Evolutionary conservation across 805 yeast species (phyloP).

Genomic region (Yamadazyma endophytica): DNA sequence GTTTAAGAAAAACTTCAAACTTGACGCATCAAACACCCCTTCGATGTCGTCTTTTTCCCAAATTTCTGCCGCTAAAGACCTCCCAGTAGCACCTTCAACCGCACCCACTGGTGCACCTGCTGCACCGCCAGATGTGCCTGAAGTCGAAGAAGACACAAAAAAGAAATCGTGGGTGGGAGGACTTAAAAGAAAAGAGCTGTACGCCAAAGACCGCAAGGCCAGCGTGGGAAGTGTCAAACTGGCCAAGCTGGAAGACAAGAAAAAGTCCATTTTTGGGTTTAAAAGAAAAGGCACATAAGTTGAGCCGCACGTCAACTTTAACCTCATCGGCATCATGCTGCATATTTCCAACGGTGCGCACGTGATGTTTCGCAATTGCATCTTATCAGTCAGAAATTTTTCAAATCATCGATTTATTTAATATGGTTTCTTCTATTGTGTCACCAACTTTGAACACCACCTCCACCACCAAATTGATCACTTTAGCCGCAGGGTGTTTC

Average conservation of each 20-base stretch:
- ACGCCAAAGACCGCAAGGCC: conserved; percentile 14
- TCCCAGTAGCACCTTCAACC: too few relatives aligned
- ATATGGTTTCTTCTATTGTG: conserved; percentile 13
- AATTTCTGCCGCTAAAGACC: neutral
- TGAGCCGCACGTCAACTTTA: neutral
- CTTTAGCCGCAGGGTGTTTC: conserved; percentile 64
- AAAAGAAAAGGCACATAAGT: conserved; percentile 19
- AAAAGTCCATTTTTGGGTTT: conserved; percentile 35
- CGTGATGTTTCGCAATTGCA: too few relatives aligned
- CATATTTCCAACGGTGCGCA: neutral
- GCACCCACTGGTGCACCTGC: neutral
- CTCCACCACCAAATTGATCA: conserved; percentile 29
- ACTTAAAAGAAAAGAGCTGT: conserved; percentile 27
- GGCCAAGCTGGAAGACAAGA: conserved; percentile 14
- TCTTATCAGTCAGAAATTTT: too few relatives aligned
- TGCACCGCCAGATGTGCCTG: neutral
- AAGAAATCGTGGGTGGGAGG: conserved; percentile 42
- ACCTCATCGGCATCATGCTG: neutral
- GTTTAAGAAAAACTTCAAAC: conserved; percentile 30
- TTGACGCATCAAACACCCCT: conserved; percentile 14
- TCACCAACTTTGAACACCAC: conserved; percentile 35
- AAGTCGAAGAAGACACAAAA: conserved; percentile 19
- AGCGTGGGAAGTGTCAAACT: conserved; percentile 16
- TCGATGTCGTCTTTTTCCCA: conserved; percentile 8
- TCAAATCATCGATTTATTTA: neutral